Evolutionary conservation across 164 flowering plant species (phyloP).

Genomic region (grape (Vitis vinifera)): DNA sequence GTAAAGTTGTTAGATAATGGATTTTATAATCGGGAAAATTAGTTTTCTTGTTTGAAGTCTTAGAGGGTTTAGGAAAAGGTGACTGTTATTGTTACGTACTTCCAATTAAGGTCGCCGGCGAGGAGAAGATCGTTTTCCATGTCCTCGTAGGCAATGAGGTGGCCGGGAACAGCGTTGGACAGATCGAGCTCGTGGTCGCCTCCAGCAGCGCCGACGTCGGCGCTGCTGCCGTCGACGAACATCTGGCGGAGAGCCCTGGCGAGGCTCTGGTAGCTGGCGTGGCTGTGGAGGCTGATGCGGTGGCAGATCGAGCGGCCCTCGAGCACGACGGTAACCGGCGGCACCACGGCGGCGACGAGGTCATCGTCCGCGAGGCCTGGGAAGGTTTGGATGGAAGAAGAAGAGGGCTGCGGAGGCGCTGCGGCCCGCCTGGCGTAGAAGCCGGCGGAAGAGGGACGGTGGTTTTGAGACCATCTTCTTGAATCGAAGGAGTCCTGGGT

Average conservation of each 20-base stretch:
- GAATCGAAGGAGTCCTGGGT: constrained; percentile 35
- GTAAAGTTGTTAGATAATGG: neutral
- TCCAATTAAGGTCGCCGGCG: constrained; percentile 84
- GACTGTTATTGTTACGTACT: constrained; percentile 37
- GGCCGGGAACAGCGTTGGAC: constrained; percentile 76
- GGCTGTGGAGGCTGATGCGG: constrained; percentile 64
- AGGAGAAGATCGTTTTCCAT: constrained; percentile 87
- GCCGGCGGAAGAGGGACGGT: neutral
- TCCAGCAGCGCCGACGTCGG: neutral
- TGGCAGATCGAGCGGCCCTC: constrained; percentile 91
- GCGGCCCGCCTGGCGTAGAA: neutral
- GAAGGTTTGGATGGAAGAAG: constrained; percentile 14
- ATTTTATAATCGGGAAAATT: too few relatives aligned
- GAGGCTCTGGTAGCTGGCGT: constrained; percentile 59
- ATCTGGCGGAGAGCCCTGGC: constrained; percentile 67
- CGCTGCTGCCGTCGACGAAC: constrained; percentile 45
- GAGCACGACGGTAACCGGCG: constrained; percentile 77
- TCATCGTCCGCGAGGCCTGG: constrained; percentile 38
- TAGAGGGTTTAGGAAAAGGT: neutral
- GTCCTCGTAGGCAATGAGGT: constrained; percentile 80
- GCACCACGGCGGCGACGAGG: constrained; percentile 41
- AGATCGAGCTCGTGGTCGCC: constrained; percentile 39
- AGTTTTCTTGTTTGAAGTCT: too few relatives aligned
- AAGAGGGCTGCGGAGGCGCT: neutral
- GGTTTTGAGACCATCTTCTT: constrained; percentile 19